phyloP scores from a whole-genome alignment of 2,329 filamentous ascomycete species.

The Ascochyta viciae-villosae region DNA sequence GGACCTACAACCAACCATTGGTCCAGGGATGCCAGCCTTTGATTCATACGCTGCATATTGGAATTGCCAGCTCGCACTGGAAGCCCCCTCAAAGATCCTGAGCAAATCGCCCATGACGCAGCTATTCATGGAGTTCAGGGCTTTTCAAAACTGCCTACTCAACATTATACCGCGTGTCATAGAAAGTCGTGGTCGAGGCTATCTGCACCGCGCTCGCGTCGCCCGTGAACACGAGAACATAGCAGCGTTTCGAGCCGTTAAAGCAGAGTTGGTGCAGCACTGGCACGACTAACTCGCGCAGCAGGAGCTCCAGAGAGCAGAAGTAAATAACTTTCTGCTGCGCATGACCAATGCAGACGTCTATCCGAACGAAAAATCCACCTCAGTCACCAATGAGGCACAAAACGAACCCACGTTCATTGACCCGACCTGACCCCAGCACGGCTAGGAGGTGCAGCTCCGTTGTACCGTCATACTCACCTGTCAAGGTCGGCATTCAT shows the following conservation, averaged over 20 bases:
- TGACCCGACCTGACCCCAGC: background rate
- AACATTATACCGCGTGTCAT: constrained; percentile 21
- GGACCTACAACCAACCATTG: constrained; percentile 19
- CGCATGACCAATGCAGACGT: constrained; percentile 35
- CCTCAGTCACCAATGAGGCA: background rate
- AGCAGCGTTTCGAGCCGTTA: constrained; percentile 33
- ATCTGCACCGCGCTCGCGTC: constrained; percentile 44
- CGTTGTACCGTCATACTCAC: too few relatives aligned
- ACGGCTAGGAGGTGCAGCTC: too few relatives aligned
- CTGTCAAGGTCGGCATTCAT: too few relatives aligned
- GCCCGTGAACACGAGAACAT: constrained; percentile 45
- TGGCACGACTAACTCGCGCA: constrained; percentile 39
- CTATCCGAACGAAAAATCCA: constrained; percentile 28
- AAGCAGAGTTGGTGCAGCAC: constrained; percentile 38
- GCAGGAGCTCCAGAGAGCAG: constrained; percentile 31
- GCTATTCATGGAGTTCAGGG: constrained; percentile 46
- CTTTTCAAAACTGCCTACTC: constrained; percentile 38
- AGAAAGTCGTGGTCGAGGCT: constrained; percentile 24
- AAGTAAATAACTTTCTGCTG: constrained; percentile 27
- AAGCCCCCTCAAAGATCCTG: constrained; percentile 11
- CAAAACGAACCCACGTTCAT: background rate
- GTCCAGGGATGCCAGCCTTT: constrained; percentile 26
- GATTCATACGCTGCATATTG: constrained; percentile 33
- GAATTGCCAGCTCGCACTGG: constrained; percentile 25
- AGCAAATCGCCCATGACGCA: constrained; percentile 33